Evolutionary conservation across 1,139 yeast species (phyloP).

Genomic region (Kodamaea derodonti): DNA sequence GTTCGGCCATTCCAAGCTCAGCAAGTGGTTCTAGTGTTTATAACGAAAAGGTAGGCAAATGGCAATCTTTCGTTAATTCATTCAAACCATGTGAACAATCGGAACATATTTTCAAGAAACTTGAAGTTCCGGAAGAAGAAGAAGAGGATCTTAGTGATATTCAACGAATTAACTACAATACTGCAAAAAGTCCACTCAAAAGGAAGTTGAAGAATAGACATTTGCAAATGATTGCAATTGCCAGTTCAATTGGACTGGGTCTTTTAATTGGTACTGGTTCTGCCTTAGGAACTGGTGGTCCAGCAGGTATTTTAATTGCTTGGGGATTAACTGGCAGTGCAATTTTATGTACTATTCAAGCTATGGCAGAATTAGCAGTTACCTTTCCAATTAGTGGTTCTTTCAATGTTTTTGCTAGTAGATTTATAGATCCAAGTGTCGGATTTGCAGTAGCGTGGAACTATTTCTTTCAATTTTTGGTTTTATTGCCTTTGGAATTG

Average conservation of each 20-base stretch:
- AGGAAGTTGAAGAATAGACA: conserved; percentile 23
- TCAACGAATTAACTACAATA: conserved; percentile 19
- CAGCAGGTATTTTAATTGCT: conserved; percentile 53
- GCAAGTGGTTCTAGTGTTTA: neutral
- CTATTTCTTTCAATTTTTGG: conserved; percentile 26
- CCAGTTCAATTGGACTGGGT: conserved; percentile 33
- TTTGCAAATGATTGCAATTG: conserved; percentile 27
- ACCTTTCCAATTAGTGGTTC: conserved; percentile 34
- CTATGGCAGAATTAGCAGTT: conserved; percentile 33
- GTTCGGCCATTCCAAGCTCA: conserved; percentile 1
- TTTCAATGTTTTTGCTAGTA: conserved; percentile 28
- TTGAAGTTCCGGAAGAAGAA: conserved; percentile 18
- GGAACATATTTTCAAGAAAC: conserved; percentile 13
- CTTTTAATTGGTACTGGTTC: conserved; percentile 23
- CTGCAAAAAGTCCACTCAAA: conserved; percentile 20
- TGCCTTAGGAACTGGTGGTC: conserved; percentile 48
- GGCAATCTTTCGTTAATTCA: conserved; percentile 40
- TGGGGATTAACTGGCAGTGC: conserved; percentile 29
- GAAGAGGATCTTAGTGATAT: conserved; percentile 19
- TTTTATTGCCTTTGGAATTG: conserved; percentile 28
- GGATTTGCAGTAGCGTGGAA: conserved; percentile 38
- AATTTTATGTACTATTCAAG: conserved; percentile 30
- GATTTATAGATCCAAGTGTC: conserved; percentile 32
- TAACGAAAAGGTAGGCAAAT: conserved; percentile 17
- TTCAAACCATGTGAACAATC: conserved; percentile 30